Evolutionary conservation across 495 filamentous ascomycete species (phyloP), one percentile per base, ranked within the genome.

Genomic region (Trichoderma reesei): DNA sequence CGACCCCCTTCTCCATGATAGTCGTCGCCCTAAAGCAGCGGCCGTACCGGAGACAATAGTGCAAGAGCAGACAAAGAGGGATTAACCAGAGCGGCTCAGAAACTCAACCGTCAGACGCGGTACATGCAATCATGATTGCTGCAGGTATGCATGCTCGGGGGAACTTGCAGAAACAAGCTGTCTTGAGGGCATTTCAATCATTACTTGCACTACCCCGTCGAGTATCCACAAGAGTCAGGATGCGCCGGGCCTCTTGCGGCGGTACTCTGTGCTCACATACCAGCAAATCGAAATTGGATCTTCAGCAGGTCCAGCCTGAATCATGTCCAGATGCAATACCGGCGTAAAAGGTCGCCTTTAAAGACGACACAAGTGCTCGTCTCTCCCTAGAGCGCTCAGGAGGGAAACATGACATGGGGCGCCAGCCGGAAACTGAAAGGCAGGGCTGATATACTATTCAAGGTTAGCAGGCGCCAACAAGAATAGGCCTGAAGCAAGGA

Each of bases 231-330:
- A 56, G 26, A 33, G 6, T 56, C 20, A 36, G 26, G 26, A 56
- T 34, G 34, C 51, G 9, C 34, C 51, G 51, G 42, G 51, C 34
- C 51, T 56, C 51, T 31, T 10, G 51, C 51, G 51, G 51, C 51
- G 51, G 51, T 56, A 56, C 51, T 56, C 51, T 56, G 20, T 31
- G 51, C 20, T 14, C 51, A 34, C 51, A 56, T 56, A 56, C 51
- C 51, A 26, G 51, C 16, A 56, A 14, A 56, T 11, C 7, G 26
- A 26, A 26, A 26, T 26, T 26, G 26, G 26, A 26, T 26, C 26
- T 26, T 26, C 26, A 26, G 26, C 26, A 26, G 26, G 26, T 1
- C 26, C 26, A 56, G 14, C 44, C 5, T 56, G 31, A 34, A 33
- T 26, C 9, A 56, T 20, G 31, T 10, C 33, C 13, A 10, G 51